Base-by-base conservation (phyloP, 1,284 basidiomycete genomes). In the Moesziomyces antarcticus region DNA sequence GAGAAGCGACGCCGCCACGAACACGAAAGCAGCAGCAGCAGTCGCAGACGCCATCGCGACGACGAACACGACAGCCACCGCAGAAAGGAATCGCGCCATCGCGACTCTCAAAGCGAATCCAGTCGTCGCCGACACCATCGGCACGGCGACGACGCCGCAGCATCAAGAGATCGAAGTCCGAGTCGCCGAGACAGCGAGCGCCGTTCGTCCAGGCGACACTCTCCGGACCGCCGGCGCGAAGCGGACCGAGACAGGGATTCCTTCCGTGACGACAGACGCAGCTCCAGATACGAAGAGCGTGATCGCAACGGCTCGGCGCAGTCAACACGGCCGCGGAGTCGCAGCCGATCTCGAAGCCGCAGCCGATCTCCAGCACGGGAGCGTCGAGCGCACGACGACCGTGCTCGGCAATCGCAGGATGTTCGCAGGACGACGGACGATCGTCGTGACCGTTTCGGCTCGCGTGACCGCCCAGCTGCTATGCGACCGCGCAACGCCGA, bases 1-100 rank as follows among this genome's bases (percentile, higher is more conserved):
- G 90, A 89, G 88, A 79, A 86, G 88, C 53, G 58, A 25, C 59
- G 56, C 35, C 44, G 45, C 21, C 54, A 66, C 9, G 57, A 65
- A 7, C 49, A 61, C 18, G 25, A 47, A 18, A 33, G 55, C 16
- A 42, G 33, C 21, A 33, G 30, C 30, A 33, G 30, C 30, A 33
- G 30, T 33, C 53, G 45, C 44, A 42, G 49, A 13, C 47, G 49
- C 10, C 33, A 58, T 16, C 52, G 56, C n/a, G 47, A 55, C 41
- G 33, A 66, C 20, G 30, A 60, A 3, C 47, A 54, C 22, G 37
- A 54, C n/a, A 18, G 58, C 3, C 41, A 52, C 16, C 56, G 49
- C 13, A 48, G 50, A 16, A 52, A 50, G 30, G 25, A 25, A 16
- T 40, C 62, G 9, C 44, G 46, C 21, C 50, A 49, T 33, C n/a